phyloP scores from a whole-genome alignment of 78 protist genomes.

The Isochrysis galbana region DNA sequence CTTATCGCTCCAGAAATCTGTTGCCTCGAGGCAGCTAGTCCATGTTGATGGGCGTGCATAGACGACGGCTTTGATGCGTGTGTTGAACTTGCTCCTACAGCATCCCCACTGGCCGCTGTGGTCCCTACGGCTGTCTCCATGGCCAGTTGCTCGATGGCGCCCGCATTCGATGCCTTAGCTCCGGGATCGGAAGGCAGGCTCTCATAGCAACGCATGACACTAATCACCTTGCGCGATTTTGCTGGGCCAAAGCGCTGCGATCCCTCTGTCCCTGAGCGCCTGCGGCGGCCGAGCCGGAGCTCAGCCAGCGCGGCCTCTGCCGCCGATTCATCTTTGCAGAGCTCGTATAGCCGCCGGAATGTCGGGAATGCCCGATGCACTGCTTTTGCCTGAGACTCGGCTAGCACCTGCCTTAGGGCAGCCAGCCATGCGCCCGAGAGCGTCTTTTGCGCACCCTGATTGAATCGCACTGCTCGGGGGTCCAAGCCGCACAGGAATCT shows the following conservation, averaged over 20 bases:
- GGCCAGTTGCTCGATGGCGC: too few relatives aligned
- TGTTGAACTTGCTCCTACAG: too few relatives aligned
- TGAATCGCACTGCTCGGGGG: neutral
- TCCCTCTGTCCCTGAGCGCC: too few relatives aligned
- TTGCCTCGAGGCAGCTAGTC: too few relatives aligned
- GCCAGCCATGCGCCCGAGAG: neutral
- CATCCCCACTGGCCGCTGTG: too few relatives aligned
- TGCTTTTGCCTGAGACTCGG: neutral
- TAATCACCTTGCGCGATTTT: neutral
- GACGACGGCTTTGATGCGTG: too few relatives aligned
- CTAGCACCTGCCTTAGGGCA: neutral
- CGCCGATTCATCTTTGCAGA: neutral
- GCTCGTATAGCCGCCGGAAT: neutral
- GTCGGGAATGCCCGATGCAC: neutral
- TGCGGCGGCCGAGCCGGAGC: neutral
- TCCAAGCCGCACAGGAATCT: neutral
- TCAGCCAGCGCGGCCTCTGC: neutral
- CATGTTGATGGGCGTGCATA: too few relatives aligned
- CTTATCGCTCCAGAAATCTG: too few relatives aligned
- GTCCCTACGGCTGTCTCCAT: too few relatives aligned
- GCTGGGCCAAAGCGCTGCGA: neutral
- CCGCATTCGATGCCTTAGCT: too few relatives aligned
- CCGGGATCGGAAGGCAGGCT: too few relatives aligned
- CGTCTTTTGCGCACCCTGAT: neutral
- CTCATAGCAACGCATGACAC: neutral